Evolutionary conservation across 2,329 filamentous ascomycete species (phyloP).

Genomic region (Fusarium pseudonygamai): DNA sequence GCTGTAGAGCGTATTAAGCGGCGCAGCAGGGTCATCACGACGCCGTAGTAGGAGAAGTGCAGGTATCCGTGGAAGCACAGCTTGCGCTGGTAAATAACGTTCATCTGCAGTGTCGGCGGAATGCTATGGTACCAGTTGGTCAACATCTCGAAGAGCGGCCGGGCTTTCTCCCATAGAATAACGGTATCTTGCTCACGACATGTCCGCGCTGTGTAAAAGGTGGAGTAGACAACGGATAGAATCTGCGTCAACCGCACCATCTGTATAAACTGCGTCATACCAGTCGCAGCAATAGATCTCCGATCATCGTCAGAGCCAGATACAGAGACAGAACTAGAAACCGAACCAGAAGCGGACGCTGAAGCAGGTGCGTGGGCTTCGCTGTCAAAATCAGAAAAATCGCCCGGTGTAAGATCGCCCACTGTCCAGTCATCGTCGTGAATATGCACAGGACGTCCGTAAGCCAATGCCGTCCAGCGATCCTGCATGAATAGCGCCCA

Average conservation of each 20-base stretch:
- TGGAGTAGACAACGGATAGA: conserved; percentile 56
- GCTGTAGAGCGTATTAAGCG: conserved; percentile 52
- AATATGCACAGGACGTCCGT: conserved; percentile 44
- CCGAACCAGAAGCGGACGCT: conserved; percentile 10
- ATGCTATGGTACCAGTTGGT: conserved; percentile 58
- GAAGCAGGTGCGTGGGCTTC: conserved; percentile 16
- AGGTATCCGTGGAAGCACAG: conserved; percentile 54
- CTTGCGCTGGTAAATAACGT: conserved; percentile 52
- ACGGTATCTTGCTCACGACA: conserved; percentile 45
- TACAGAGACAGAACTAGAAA: conserved; percentile 26
- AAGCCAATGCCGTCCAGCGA: conserved; percentile 57
- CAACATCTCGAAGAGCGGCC: conserved; percentile 58
- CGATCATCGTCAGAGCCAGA: conserved; percentile 41
- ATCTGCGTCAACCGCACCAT: conserved; percentile 58
- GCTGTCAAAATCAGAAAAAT: conserved; percentile 47
- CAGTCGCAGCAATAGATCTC: conserved; percentile 49
- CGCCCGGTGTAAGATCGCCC: conserved; percentile 40
- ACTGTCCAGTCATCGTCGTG: conserved; percentile 47
- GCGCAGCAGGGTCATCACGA: conserved; percentile 57
- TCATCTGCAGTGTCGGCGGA: conserved; percentile 56
- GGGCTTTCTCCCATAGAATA: conserved; percentile 56
- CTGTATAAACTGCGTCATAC: conserved; percentile 54
- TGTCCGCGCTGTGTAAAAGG: conserved; percentile 52
- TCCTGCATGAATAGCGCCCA: conserved; percentile 72
- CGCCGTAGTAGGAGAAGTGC: conserved; percentile 58